These are phyloP conservation scores for Agrocybe praecox DNA, from an alignment of 768 basidiomycete genomes.

Conservation along the genomic window DNA sequence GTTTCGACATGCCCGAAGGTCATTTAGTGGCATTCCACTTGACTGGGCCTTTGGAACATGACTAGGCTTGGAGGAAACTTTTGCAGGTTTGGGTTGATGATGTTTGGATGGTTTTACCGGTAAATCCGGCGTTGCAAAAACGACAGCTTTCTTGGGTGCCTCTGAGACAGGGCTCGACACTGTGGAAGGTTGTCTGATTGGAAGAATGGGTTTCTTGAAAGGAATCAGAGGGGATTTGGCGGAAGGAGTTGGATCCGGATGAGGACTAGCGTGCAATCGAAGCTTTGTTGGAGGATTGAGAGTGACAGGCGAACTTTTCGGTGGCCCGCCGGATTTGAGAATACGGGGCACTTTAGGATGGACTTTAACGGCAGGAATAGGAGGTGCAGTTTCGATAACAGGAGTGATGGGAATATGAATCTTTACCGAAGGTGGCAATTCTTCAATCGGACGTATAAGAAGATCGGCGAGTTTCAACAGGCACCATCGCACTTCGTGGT, in stretches of 20 bases:
- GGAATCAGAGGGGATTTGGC: constrained; percentile 18
- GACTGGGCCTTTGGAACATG: constrained; percentile 71
- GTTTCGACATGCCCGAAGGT: constrained; percentile 73
- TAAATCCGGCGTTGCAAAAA: constrained; percentile 35
- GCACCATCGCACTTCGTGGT: constrained; percentile 90
- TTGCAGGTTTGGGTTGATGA: constrained; percentile 25
- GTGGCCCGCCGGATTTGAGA: constrained; percentile 39
- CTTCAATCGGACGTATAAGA: constrained; percentile 79
- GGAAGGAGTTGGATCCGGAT: constrained; percentile 23
- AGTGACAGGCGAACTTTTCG: constrained; percentile 42
- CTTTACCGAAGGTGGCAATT: constrained; percentile 84
- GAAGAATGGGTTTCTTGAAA: not conserved
- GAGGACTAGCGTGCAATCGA: constrained; percentile 50
- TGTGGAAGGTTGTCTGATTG: not conserved
- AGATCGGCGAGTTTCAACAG: constrained; percentile 91
- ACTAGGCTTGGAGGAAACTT: constrained; percentile 39
- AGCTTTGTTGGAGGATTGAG: constrained; percentile 54
- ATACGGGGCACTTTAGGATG: constrained; percentile 40
- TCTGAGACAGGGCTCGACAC: constrained; percentile 31
- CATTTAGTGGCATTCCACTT: constrained; percentile 75
- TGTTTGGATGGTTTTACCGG: constrained; percentile 25
- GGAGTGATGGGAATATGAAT: constrained; percentile 81
- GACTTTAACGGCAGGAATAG: constrained; percentile 55
- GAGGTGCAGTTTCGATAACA: constrained; percentile 59
- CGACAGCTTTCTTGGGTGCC: constrained; percentile 34